Evolutionary conservation across 305 asterid genomes (phyloP).

Genomic region (Fraxinus sp.): DNA sequence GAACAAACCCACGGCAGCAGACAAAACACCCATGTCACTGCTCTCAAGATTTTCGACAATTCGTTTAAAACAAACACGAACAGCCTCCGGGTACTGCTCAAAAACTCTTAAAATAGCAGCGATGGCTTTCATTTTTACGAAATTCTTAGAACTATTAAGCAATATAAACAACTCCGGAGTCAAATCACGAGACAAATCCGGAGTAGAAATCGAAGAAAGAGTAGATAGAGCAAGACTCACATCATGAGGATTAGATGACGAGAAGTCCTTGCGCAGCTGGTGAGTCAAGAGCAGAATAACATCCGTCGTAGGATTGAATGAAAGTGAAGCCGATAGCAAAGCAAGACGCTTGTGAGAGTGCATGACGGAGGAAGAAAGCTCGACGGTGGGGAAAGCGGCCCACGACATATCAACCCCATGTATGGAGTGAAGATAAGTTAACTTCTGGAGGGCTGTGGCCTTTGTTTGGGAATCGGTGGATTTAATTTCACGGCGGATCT

Average conservation of each 20-base stretch:
- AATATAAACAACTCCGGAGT: conserved; percentile 72
- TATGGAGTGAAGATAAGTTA: conserved; percentile 82
- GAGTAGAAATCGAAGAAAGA: conserved; percentile 59
- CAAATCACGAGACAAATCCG: conserved; percentile 85
- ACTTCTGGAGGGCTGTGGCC: conserved; percentile 73
- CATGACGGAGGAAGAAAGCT: conserved; percentile 68
- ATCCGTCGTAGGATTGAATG: conserved; percentile 83
- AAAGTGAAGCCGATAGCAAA: conserved; percentile 69
- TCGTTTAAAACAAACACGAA: conserved; percentile 86
- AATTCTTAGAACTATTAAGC: conserved; percentile 49
- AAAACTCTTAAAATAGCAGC: conserved; percentile 65
- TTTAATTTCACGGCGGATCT: conserved; percentile 93
- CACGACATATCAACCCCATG: conserved; percentile 72
- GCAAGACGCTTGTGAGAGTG: conserved; percentile 73
- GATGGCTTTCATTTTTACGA: conserved; percentile 67
- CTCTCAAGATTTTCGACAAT: conserved; percentile 82
- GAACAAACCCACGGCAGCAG: conserved; percentile 80
- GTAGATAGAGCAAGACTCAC: conserved; percentile 76
- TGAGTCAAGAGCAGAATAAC: conserved; percentile 85
- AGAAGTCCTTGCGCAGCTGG: conserved; percentile 91
- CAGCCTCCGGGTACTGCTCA: conserved; percentile 76
- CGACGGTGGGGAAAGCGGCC: conserved; percentile 86
- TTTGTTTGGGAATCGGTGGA: conserved; percentile 72
- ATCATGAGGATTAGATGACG: conserved; percentile 61
- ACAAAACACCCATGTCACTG: conserved; percentile 59